Percentiles rank a stretch among this genome's conserved stretches.
These are phyloP conservation scores for Pholiota conissans DNA, from an alignment of 768 basidiomycete genomes.

Conservation along the genomic window DNA sequence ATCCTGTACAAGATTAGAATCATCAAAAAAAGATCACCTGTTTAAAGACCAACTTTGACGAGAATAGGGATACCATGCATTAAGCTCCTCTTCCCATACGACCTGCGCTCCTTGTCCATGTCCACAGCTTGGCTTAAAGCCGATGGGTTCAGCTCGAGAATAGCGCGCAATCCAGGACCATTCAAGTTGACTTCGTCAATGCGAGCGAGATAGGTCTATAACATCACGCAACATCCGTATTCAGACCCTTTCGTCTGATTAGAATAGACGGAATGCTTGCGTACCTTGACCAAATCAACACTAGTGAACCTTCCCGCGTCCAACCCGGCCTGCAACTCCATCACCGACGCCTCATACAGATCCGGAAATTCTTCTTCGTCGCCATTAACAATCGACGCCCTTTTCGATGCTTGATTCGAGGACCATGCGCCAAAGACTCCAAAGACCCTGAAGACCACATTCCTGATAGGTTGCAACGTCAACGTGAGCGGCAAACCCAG, in stretches of 20 bases:
- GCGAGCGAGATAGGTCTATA: conserved; percentile 64
- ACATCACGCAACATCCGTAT: not conserved
- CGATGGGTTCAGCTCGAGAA: conserved; percentile 56
- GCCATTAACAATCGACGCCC: too few relatives aligned
- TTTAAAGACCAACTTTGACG: conserved; percentile 42
- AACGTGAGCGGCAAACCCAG: not conserved
- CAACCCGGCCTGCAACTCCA: conserved; percentile 54
- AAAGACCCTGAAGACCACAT: too few relatives aligned
- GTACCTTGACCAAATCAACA: conserved; percentile 61
- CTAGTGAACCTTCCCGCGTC: conserved; percentile 52
- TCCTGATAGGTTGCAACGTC: too few relatives aligned
- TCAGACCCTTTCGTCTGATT: not conserved
- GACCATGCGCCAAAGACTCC: too few relatives aligned
- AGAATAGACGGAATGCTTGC: not conserved
- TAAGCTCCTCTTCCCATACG: conserved; percentile 39
- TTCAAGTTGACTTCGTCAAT: conserved; percentile 70
- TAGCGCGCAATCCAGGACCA: conserved; percentile 55
- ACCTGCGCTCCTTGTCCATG: conserved; percentile 44
- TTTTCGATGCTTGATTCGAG: not conserved
- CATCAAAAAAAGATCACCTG: not conserved
- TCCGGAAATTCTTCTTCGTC: conserved; percentile 40
- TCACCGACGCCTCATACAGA: conserved; percentile 59
- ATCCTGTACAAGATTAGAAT: conserved; percentile 27
- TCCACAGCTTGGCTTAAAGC: conserved; percentile 52
- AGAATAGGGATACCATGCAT: conserved; percentile 57